Conservation (phyloP, 1,284 basidiomycete species). For the Austroboletus niveus region DNA sequence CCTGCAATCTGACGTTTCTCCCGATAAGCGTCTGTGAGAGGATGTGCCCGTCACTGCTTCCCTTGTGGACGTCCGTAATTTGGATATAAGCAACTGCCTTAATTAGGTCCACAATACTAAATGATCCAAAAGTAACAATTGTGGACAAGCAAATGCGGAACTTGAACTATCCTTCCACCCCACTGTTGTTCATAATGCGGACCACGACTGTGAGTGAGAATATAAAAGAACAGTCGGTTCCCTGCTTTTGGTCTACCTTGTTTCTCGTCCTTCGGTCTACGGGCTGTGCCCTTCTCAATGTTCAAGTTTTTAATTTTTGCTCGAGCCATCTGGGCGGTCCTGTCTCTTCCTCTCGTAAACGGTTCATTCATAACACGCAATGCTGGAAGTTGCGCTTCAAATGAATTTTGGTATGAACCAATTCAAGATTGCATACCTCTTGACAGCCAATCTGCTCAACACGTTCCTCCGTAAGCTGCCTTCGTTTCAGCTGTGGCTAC, state of each 20-base stretch:
- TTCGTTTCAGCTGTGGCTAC: background rate
- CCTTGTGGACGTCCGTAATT: background rate
- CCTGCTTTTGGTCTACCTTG: background rate
- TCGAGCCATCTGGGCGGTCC: conserved; percentile 1
- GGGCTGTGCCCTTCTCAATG: conserved; percentile 12
- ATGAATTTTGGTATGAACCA: conserved; percentile 17
- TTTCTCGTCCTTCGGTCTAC: background rate
- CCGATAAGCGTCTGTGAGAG: conserved; percentile 5
- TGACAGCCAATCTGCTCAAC: conserved; percentile 1
- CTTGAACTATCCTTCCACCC: background rate
- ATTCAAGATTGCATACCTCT: conserved; percentile 12
- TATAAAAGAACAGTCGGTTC: conserved; percentile 1
- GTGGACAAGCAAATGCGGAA: background rate
- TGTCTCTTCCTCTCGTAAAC: conserved; percentile 8
- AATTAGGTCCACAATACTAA: conserved; percentile 7
- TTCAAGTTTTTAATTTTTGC: background rate
- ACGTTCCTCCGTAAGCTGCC: conserved; percentile 12
- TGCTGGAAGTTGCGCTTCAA: conserved; percentile 11
- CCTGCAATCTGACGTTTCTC: conserved; percentile 23
- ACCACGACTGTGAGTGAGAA: conserved; percentile 7
- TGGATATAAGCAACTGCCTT: background rate
- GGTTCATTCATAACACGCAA: conserved; percentile 6
- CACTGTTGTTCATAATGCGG: background rate
- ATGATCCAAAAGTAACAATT: background rate
- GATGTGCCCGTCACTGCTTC: background rate